Conservation (phyloP, 176 grass and related monocot genomes). For the bread wheat (Triticum aestivum) region IWGSC_CS_RefSeq_v2.1 NC_057794.1:24473485-24473984, state of each 20-base stretch:
- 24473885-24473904: not conserved
- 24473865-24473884: not conserved
- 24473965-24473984: no score
- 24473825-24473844: no score
- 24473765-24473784: not conserved
- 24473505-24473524: no score
- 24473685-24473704: not conserved
- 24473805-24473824: not conserved
- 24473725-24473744: not conserved
- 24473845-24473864: no score
- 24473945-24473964: no score
- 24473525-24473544: no score
- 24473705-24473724: not conserved
- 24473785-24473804: not conserved
- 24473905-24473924: not conserved
- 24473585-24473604: no score
- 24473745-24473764: not conserved
- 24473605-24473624: not conserved
- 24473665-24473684: not conserved
- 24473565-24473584: no score
- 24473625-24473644: constrained; percentile 1
- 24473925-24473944: not conserved
- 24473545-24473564: no score
- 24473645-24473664: not conserved
- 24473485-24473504: no score